phyloP scores from a whole-genome alignment of 129 eudicot genomes.

The Artemisia argyi region DNA sequence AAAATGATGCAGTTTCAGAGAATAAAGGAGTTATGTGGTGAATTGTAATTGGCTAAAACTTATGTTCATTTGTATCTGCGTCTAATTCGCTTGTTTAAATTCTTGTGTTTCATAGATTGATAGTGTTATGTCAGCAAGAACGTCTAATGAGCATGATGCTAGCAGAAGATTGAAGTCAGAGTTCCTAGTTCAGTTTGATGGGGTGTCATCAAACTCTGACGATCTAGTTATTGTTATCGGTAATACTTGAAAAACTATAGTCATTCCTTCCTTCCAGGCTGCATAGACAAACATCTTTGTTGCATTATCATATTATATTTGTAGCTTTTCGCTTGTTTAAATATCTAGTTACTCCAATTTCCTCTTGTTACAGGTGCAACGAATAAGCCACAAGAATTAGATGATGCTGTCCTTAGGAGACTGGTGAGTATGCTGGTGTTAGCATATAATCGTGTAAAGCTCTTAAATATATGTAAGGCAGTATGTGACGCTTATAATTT shows the following conservation, averaged over 20 bases:
- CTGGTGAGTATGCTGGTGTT: conserved; percentile 59
- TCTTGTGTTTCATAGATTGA: conserved; percentile 57
- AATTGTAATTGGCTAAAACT: neutral
- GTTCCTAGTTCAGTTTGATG: conserved; percentile 98
- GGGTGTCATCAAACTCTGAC: conserved; percentile 79
- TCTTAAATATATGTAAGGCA: neutral
- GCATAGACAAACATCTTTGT: no score
- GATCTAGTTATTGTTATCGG: conserved; percentile 92
- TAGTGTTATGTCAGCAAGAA: conserved; percentile 95
- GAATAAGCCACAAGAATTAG: conserved; percentile 97
- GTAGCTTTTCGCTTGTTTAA: neutral
- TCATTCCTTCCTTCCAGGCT: neutral
- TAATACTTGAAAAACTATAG: conserved; percentile 18
- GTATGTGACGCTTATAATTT: conserved; percentile 13
- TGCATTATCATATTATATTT: conserved; percentile 1
- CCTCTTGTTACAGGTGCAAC: conserved; percentile 83
- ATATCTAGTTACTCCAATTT: neutral
- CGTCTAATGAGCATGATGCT: conserved; percentile 92
- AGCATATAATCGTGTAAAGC: neutral
- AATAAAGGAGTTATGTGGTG: neutral
- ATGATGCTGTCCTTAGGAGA: conserved; percentile 98
- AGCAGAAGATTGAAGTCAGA: conserved; percentile 98
- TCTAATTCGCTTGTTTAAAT: conserved; percentile 14
- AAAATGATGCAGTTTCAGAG: neutral
- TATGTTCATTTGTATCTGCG: neutral